A percentile compares a stretch with the other conserved stretches of the same genome.
These are phyloP conservation scores for Gossypium bickii DNA, from an alignment of 345 rosid genomes.

Conservation along the genomic window DNA sequence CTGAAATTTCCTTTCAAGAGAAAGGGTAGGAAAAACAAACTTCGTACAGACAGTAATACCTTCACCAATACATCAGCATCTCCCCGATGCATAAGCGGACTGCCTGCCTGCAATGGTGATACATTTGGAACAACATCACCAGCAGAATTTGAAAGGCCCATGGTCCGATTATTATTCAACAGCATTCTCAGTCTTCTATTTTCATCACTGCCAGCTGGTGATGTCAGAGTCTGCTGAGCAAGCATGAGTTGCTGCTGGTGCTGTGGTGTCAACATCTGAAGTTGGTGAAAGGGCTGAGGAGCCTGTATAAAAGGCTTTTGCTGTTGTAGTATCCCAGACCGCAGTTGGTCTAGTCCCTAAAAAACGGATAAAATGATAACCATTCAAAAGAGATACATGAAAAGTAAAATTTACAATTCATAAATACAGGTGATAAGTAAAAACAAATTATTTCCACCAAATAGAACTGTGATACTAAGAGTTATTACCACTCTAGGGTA, in stretches of 20 bases:
- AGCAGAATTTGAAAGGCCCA: constrained; percentile 27
- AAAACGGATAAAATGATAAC: constrained; percentile 16
- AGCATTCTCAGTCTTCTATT: constrained; percentile 74
- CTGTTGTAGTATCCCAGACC: constrained; percentile 70
- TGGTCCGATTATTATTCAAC: constrained; percentile 44
- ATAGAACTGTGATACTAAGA: not conserved
- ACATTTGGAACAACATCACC: constrained; percentile 38
- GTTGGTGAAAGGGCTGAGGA: constrained; percentile 81
- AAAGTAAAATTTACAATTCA: not conserved
- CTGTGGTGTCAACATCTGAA: constrained; percentile 86
- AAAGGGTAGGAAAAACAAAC: not conserved
- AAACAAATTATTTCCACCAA: not conserved
- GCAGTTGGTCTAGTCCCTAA: constrained; percentile 72
- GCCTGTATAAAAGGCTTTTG: constrained; percentile 88
- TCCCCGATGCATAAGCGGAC: constrained; percentile 34
- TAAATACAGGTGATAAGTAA: not conserved
- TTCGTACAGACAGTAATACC: not conserved
- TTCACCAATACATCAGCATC: constrained; percentile 38
- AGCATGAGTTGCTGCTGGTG: constrained; percentile 96
- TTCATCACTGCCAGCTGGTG: constrained; percentile 74
- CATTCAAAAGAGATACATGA: constrained; percentile 2
- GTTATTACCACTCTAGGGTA: not conserved
- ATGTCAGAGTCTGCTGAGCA: constrained; percentile 78
- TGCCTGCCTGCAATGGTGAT: constrained; percentile 34
- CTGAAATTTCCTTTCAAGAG: not conserved